phyloP scores from a whole-genome alignment of 2,329 filamentous ascomycete species.

The Venturia aucupariae region DNA sequence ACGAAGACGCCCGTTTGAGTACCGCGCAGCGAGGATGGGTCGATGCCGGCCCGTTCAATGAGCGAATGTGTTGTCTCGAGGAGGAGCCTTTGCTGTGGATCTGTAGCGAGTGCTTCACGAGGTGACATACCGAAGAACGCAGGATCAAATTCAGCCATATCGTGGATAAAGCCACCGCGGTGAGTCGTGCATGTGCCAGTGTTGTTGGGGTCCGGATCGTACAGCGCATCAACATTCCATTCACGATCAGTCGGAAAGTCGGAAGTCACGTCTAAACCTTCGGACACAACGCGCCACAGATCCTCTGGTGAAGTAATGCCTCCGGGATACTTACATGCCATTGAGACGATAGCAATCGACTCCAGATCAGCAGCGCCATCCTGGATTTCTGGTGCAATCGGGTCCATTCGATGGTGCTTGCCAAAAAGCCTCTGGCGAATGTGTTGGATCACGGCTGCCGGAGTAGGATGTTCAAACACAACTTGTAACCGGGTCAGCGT shows the following conservation, averaged over 20 bases:
- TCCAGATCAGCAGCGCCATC: too few species aligned
- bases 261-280: not conserved
- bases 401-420: too few species aligned
- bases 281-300: not conserved
- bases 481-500: too few species aligned
- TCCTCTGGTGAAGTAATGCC: not conserved
- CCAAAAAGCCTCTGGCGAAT: too few species aligned
- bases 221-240: too few species aligned
- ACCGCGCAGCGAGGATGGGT: conserved; percentile 7
- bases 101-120: conserved; percentile 18
- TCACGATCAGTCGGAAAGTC: too few species aligned
- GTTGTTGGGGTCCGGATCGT: too few species aligned
- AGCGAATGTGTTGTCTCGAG: conserved; percentile 20
- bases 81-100: conserved; percentile 21
- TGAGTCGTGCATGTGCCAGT: too few species aligned
- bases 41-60: conserved; percentile 18
- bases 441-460: too few species aligned
- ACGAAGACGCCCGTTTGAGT: conserved; percentile 15
- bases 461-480: too few species aligned
- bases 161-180: too few species aligned
- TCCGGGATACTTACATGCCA: not conserved
- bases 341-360: not conserved
- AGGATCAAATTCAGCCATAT: conserved; percentile 17
- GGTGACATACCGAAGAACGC: conserved; percentile 20
- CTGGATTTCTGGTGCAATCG: too few species aligned